These are phyloP conservation scores for Ogataea paraovalis DNA, from an alignment of 805 yeast genomes.

Conservation along the genomic window DNA sequence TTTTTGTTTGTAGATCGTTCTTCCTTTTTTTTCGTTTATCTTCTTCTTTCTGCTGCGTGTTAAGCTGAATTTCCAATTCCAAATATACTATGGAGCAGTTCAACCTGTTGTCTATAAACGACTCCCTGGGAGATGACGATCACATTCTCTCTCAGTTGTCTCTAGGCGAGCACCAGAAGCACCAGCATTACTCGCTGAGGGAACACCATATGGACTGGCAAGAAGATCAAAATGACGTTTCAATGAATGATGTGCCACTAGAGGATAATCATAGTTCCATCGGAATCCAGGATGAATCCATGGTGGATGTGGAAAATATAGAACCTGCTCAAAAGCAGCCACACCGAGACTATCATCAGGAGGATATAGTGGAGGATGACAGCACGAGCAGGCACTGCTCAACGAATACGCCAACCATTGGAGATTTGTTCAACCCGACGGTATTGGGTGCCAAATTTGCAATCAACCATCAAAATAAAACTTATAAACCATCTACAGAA, in stretches of 20 bases:
- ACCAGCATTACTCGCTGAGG: background rate
- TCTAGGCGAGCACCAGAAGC: background rate
- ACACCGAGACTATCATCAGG: too few relatives aligned
- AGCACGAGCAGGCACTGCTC: background rate
- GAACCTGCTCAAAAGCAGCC: too few relatives aligned
- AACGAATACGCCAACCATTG: background rate
- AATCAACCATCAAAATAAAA: constrained; percentile 1
- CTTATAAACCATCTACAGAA: too few relatives aligned
- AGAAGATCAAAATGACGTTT: constrained; percentile 14
- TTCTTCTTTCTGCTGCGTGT: too few relatives aligned
- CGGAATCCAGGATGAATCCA: background rate
- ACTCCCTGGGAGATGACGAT: constrained; percentile 11
- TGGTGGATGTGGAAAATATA: background rate
- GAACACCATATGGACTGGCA: background rate
- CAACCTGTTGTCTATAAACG: constrained; percentile 7
- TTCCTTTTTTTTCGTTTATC: background rate
- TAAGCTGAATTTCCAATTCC: background rate
- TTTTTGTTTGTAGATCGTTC: background rate
- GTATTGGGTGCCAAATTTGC: constrained; percentile 22
- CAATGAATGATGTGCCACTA: constrained; percentile 16
- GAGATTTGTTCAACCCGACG: constrained; percentile 17
- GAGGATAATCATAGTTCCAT: background rate
- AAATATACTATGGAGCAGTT: constrained; percentile 11
- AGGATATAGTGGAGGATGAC: background rate
- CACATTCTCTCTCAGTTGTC: constrained; percentile 6